phyloP scores from a whole-genome alignment of 1,284 basidiomycete genomes.

The Schizophyllum amplum region DNA sequence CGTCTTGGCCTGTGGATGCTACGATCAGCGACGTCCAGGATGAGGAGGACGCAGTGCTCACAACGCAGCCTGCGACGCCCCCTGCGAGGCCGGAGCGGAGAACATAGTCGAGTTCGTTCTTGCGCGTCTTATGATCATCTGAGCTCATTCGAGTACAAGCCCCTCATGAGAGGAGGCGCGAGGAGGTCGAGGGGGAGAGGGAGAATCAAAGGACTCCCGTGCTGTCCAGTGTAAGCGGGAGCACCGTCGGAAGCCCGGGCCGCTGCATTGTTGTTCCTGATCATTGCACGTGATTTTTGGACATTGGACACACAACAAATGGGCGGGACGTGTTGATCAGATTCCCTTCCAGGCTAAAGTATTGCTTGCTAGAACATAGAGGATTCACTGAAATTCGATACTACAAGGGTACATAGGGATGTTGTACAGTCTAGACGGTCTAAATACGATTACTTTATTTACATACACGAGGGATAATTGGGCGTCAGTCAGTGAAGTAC shows the following conservation, averaged over 20 bases:
- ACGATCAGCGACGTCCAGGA: constrained; percentile 11
- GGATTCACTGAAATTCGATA: no score
- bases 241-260: background rate
- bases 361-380: no score
- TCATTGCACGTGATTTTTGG: background rate
- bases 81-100: constrained; percentile 83
- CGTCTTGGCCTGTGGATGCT: constrained; percentile 75
- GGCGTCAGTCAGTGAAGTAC: constrained; percentile 6
- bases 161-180: background rate
- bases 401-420: background rate
- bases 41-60: constrained; percentile 34
- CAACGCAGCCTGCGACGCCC: constrained; percentile 89
- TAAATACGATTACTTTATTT: background rate
- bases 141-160: background rate
- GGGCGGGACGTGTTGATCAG: no score
- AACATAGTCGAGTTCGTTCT: constrained; percentile 59
- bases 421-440: background rate
- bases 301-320: background rate
- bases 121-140: background rate
- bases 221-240: background rate
- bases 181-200: background rate
- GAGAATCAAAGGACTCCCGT: background rate
- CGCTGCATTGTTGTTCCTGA: background rate
- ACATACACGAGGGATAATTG: background rate
- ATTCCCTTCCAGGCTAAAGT: no score